Conservation (phyloP, 2,329 filamentous ascomycete species). For the Cercospora sp. region DNA sequence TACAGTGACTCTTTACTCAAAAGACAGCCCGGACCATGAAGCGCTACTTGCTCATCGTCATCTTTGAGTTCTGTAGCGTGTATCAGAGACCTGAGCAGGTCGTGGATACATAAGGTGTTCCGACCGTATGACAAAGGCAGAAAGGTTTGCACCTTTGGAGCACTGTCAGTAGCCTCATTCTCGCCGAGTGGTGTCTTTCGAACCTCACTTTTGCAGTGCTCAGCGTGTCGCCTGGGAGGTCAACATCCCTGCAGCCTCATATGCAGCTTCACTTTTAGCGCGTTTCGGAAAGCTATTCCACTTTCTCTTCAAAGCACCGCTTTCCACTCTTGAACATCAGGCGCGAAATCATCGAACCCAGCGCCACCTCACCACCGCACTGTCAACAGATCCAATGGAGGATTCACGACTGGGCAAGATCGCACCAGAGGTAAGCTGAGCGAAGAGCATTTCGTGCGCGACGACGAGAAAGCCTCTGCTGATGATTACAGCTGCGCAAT, state of each 20-base stretch:
- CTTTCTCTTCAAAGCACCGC: neutral
- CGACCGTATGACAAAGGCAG: neutral
- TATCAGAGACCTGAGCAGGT: neutral
- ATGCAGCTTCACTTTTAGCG: neutral
- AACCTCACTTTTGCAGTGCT: neutral
- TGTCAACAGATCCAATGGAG: neutral
- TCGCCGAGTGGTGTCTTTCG: neutral
- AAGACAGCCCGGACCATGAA: neutral
- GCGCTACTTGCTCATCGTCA: neutral
- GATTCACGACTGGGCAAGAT: neutral
- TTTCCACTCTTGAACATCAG: neutral
- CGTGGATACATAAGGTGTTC: neutral
- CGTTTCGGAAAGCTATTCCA: neutral
- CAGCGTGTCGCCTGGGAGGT: neutral
- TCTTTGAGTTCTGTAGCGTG: neutral
- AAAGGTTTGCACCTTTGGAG: neutral
- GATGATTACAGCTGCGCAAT: neutral
- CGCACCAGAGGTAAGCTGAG: neutral
- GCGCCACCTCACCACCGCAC: neutral
- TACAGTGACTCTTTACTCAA: neutral
- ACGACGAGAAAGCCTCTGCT: neutral
- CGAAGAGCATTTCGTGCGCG: neutral
- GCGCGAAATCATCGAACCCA: neutral
- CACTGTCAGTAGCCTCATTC: neutral
- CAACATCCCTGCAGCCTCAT: neutral